Conservation (phyloP, 768 basidiomycete species). For the Mycena rebaudengoi region DNA sequence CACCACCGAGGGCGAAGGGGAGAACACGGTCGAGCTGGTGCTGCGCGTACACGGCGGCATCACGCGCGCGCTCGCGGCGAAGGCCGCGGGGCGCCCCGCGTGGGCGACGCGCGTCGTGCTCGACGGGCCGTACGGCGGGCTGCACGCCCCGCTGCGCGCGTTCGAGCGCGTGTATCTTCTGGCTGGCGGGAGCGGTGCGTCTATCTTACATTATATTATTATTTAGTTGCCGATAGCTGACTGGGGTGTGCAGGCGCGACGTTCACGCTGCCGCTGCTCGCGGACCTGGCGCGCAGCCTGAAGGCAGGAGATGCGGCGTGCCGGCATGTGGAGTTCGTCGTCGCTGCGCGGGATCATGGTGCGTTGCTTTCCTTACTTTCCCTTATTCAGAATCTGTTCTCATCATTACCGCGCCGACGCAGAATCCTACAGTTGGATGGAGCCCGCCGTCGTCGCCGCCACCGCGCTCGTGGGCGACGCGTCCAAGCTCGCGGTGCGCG, state of each 20-base stretch:
- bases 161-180: slow-evolving; percentile 40
- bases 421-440: slow-evolving; percentile 33
- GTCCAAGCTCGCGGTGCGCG: slow-evolving; percentile 2
- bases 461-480: not conserved
- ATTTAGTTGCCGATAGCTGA: no score
- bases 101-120: slow-evolving; percentile 32
- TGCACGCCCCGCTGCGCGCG: slow-evolving; percentile 32
- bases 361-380: not conserved
- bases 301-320: slow-evolving; percentile 24
- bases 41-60: slow-evolving; percentile 40
- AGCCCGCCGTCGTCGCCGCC: slow-evolving; percentile 18
- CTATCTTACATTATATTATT: no score
- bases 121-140: slow-evolving; percentile 41
- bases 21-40: slow-evolving; percentile 30
- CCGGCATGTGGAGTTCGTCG: slow-evolving; percentile 33
- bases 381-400: not conserved
- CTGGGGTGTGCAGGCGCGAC: slow-evolving; percentile 33
- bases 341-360: slow-evolving; percentile 31
- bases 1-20: no score
- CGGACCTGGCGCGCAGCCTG: slow-evolving; percentile 30
- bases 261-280: slow-evolving; percentile 35
- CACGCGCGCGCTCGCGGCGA: slow-evolving; percentile 29
- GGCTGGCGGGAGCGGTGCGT: slow-evolving; percentile 43
- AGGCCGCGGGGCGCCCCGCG: slow-evolving; percentile 15
- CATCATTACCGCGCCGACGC: not conserved